A percentile compares a stretch with the other conserved stretches of the same genome.
These are phyloP conservation scores for Jatropha curcas DNA, from an alignment of 345 rosid species.

Conservation along the genomic window DNA sequence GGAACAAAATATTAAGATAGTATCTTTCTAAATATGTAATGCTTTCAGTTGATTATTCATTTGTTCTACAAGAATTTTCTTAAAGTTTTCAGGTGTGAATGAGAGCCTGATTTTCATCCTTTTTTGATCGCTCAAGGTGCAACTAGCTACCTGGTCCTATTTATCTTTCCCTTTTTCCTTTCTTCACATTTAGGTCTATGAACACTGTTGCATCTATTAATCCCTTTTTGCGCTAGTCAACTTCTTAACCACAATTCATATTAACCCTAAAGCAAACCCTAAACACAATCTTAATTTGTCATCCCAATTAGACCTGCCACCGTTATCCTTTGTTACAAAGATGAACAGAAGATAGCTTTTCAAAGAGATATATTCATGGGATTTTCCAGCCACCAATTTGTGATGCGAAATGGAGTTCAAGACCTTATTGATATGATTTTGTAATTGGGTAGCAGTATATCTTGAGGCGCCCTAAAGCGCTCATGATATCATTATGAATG, in stretches of 20 bases:
- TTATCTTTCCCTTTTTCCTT: not conserved
- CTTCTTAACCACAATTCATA: not conserved
- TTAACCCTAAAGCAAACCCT: not conserved
- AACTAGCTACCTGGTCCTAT: not conserved
- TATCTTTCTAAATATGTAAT: not conserved
- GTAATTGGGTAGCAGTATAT: too few relatives aligned
- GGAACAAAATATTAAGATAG: not conserved
- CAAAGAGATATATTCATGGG: not conserved
- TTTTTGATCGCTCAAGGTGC: not conserved
- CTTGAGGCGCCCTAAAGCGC: too few relatives aligned
- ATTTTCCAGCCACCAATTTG: not conserved
- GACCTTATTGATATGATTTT: not conserved
- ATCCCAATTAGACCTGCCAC: not conserved
- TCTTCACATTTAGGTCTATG: not conserved
- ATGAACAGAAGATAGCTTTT: not conserved
- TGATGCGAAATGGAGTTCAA: not conserved
- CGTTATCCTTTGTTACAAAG: not conserved
- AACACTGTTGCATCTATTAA: too few relatives aligned
- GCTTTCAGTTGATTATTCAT: not conserved
- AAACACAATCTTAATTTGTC: not conserved
- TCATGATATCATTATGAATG: too few relatives aligned
- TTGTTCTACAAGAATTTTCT: not conserved
- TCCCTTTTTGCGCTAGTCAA: not conserved
- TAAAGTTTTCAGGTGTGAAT: not conserved
- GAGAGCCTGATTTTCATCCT: not conserved